A percentile compares a stretch with the other conserved stretches of the same genome.
Evolutionary conservation across 495 filamentous ascomycete species (phyloP).

Genomic region (Lindgomyces ingoldianus): DNA sequence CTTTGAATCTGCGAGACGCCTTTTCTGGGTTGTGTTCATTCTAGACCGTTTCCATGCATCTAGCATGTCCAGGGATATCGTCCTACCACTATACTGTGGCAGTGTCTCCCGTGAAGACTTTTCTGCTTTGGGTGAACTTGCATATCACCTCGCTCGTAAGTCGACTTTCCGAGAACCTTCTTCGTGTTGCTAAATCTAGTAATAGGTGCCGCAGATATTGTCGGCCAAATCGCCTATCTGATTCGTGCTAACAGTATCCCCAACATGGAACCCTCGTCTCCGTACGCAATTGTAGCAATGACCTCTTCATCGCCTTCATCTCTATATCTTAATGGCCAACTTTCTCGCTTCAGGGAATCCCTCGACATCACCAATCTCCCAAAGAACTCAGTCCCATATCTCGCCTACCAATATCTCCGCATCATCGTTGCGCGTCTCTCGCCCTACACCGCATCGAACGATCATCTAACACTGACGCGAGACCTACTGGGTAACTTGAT

Average conservation of each 20-base stretch:
- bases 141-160: constrained; percentile 33
- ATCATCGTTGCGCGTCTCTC: constrained; percentile 27
- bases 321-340: constrained; percentile 30
- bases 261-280: constrained; percentile 24
- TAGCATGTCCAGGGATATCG: constrained; percentile 17
- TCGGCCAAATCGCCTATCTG: constrained; percentile 29
- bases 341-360: constrained; percentile 23
- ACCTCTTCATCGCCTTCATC: constrained; percentile 11
- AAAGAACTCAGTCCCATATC: constrained; percentile 19
- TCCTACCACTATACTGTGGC: constrained; percentile 23
- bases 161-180: neutral
- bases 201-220: constrained; percentile 28
- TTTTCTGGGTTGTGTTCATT: constrained; percentile 33
- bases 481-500: constrained; percentile 25
- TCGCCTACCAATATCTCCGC: constrained; percentile 32
- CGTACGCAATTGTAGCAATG: constrained; percentile 18
- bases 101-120: constrained; percentile 24
- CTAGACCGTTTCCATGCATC: constrained; percentile 35
- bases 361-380: constrained; percentile 27
- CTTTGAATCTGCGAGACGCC: constrained; percentile 27
- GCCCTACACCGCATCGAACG: constrained; percentile 6
- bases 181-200: neutral
- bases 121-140: constrained; percentile 25
- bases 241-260: constrained; percentile 22
- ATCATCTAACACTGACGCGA: constrained; percentile 21